Conservation (phyloP, 2,329 filamentous ascomycete genomes). For the Cryphonectria carpinicola region DNA sequence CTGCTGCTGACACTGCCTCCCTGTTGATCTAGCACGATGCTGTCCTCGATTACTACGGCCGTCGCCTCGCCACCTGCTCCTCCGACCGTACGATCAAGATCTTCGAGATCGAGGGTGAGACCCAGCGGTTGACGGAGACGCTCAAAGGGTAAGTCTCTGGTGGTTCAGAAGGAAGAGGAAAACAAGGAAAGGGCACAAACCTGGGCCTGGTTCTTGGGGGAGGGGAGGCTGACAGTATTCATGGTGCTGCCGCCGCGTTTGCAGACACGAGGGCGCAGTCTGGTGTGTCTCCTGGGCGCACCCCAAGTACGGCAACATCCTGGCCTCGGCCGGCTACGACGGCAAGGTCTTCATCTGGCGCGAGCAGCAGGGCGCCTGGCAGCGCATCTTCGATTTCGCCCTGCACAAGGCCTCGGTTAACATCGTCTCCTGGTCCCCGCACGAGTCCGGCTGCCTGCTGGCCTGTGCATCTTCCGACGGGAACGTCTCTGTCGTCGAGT, state of each 20-base stretch:
- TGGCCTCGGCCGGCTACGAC: slow-evolving; percentile 94
- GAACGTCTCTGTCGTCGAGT: slow-evolving; percentile 91
- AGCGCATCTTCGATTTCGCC: slow-evolving; percentile 89
- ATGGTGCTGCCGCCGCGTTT: background rate
- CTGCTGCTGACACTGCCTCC: slow-evolving; percentile 26
- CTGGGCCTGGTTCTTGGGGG: no score
- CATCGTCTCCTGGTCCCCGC: slow-evolving; percentile 95
- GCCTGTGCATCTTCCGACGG: slow-evolving; percentile 95
- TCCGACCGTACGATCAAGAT: slow-evolving; percentile 99
- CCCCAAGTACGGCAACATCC: slow-evolving; percentile 97
- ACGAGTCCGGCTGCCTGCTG: slow-evolving; percentile 91
- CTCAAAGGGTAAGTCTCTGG: slow-evolving; percentile 76
- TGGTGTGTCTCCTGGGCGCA: slow-evolving; percentile 99
- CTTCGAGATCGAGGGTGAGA: slow-evolving; percentile 94
- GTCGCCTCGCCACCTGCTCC: slow-evolving; percentile 93
- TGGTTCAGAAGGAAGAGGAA: background rate
- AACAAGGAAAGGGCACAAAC: background rate
- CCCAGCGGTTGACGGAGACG: slow-evolving; percentile 87
- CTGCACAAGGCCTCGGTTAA: slow-evolving; percentile 96
- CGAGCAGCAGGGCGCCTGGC: slow-evolving; percentile 77
- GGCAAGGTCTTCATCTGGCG: slow-evolving; percentile 99
- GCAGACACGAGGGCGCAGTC: slow-evolving; percentile 91
- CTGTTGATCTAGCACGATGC: slow-evolving; percentile 79
- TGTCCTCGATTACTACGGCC: slow-evolving; percentile 97
- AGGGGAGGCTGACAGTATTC: slow-evolving; percentile 5